A percentile compares a stretch with the other conserved stretches of the same genome.
phyloP scores from a whole-genome alignment of 192 early-diverging fungal species.

The Helicostylum pulchrum region DNA sequence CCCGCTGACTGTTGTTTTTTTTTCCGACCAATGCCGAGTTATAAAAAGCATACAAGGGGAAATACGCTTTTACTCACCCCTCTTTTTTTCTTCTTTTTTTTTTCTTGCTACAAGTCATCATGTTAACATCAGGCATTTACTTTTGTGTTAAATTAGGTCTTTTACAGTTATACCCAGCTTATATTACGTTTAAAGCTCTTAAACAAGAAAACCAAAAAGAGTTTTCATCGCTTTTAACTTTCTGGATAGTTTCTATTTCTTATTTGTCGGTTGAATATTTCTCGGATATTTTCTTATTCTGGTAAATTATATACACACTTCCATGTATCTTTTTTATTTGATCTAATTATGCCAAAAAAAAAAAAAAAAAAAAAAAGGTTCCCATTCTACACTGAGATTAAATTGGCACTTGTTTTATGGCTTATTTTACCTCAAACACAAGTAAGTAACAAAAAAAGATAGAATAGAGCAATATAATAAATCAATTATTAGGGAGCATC shows the following conservation, averaged over 20 bases:
- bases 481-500: conserved; percentile 19
- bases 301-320: conserved; percentile 6
- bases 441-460: conserved; percentile 6
- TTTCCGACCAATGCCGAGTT: too few relatives aligned
- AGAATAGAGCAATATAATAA: background rate
- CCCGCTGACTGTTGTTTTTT: too few relatives aligned
- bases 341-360: background rate
- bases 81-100: background rate
- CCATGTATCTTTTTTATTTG: background rate
- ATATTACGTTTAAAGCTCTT: conserved; percentile 36
- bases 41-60: too few relatives aligned
- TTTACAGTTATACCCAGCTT: conserved; percentile 37
- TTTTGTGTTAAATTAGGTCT: conserved; percentile 28
- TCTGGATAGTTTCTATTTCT: conserved; percentile 31
- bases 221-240: conserved; percentile 30
- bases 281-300: conserved; percentile 35
- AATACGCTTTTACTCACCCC: background rate
- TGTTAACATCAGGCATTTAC: conserved; percentile 22
- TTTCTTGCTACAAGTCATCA: background rate
- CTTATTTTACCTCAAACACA: conserved; percentile 36
- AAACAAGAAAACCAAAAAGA: conserved; percentile 25
- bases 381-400: conserved; percentile 35
- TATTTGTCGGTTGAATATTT: conserved; percentile 32
- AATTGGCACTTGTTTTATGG: conserved; percentile 26
- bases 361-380: conserved; percentile 16